Conservation (phyloP, 2,329 filamentous ascomycete species). For the Lecanosticta acicola region DNA sequence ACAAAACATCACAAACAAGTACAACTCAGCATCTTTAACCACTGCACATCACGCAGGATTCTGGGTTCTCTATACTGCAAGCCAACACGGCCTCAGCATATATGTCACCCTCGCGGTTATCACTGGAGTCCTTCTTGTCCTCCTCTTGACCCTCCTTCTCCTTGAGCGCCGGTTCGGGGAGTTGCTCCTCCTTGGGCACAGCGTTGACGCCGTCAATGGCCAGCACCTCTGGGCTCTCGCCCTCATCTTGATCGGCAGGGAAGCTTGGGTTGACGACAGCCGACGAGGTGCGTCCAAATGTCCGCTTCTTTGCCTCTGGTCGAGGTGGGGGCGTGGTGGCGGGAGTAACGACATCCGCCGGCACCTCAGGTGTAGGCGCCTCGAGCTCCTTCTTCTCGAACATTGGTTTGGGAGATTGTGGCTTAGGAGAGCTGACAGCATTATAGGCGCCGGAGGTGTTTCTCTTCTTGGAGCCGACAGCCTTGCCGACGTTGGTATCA, state of each 20-base stretch:
- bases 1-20: neutral
- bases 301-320: slow-evolving; percentile 44
- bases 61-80: slow-evolving; percentile 97
- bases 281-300: slow-evolving; percentile 27
- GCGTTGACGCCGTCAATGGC: slow-evolving; percentile 60
- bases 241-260: slow-evolving; percentile 71
- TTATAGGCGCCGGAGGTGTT: slow-evolving; percentile 43
- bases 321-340: slow-evolving; percentile 57
- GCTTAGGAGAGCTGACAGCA: slow-evolving; percentile 45
- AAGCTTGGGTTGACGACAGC: slow-evolving; percentile 61
- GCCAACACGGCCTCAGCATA: slow-evolving; percentile 87
- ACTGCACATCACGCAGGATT: slow-evolving; percentile 95
- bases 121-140: slow-evolving; percentile 64
- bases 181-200: slow-evolving; percentile 59
- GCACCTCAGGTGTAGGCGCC: slow-evolving; percentile 34
- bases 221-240: slow-evolving; percentile 72
- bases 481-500: slow-evolving; percentile 70
- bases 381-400: slow-evolving; percentile 53
- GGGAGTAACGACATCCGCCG: slow-evolving; percentile 64
- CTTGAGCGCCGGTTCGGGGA: slow-evolving; percentile 52
- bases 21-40: slow-evolving; percentile 49
- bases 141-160: slow-evolving; percentile 59
- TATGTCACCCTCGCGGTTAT: slow-evolving; percentile 80
- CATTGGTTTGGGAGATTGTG: slow-evolving; percentile 62
- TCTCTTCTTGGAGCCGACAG: slow-evolving; percentile 63